phyloP scores from a whole-genome alignment of 2,329 filamentous ascomycete species.

The Alternaria alternata region DNA sequence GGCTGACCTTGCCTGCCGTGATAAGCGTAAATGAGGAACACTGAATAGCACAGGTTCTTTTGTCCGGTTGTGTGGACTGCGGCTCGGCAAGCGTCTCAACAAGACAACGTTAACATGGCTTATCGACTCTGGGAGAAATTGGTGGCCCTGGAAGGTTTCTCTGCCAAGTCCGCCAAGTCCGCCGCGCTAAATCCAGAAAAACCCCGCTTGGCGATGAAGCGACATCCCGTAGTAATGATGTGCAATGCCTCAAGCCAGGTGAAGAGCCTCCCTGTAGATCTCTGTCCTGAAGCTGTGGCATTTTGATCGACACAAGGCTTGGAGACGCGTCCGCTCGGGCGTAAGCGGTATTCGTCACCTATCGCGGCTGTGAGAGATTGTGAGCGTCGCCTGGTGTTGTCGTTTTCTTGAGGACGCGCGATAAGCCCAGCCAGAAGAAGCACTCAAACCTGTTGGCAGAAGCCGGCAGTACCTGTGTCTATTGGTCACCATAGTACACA shows the following conservation, averaged over 20 bases:
- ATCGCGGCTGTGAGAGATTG: neutral
- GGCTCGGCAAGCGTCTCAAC: constrained; percentile 3
- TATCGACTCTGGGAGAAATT: neutral
- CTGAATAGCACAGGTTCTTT: neutral
- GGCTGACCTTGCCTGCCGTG: neutral
- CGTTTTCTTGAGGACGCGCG: neutral
- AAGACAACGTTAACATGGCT: neutral
- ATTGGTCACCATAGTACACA: neutral
- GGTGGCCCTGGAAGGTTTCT: neutral
- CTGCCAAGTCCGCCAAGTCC: constrained; percentile 9
- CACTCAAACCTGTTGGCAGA: neutral
- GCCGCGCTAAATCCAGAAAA: constrained; percentile 2
- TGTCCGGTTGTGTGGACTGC: neutral
- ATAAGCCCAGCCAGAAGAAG: neutral
- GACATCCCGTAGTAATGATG: constrained; percentile 3
- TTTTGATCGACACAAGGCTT: constrained; percentile 1
- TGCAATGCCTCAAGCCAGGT: constrained; percentile 2
- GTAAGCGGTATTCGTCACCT: constrained; percentile 4
- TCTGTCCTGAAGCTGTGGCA: neutral
- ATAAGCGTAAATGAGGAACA: neutral
- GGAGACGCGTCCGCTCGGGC: constrained; percentile 3
- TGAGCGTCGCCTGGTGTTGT: neutral
- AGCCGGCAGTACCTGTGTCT: no score
- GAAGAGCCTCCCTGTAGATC: constrained; percentile 6
- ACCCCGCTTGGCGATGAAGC: constrained; percentile 3